Evolutionary conservation across 208 protist species (phyloP), one percentile per base, ranked within the genome.

Genomic region (Trypanosoma rangeli): DNA sequence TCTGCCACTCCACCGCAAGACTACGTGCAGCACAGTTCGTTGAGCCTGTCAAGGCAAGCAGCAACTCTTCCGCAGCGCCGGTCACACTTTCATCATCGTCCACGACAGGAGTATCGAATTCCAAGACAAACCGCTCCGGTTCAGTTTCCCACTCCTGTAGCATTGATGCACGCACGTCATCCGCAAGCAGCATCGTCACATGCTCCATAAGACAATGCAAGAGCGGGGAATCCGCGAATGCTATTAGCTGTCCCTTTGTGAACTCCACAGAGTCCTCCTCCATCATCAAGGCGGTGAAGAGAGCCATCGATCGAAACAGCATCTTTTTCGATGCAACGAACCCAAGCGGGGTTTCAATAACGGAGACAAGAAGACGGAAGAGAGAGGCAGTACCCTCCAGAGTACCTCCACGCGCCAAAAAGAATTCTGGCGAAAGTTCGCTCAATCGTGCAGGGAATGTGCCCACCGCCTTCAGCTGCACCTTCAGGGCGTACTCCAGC

Each of bases 401-500:
- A 24, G 16, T 31, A 26, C 20, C 31, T 18, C 22, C 31, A 22
- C n/a, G 29, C 18, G 16, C 20, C 24, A 89, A 16, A 62, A 93
- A 90, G 50, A 92, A 92, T 22, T 22, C 4, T 4, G 39, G 26
- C 8, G 70, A 53, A 26, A 95, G 79, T 26, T 78, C 65, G 5
- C 65, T 54, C 35, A 95, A 72, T 7, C 78, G 22, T 10, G 46
- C 53, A 0, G 82, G 77, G 58, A 93, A 95, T 66, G 70, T 83
- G 4, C 37, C 60, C 24, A 87, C 73, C 26, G 80, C 78, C 24
- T 73, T 78, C 58, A 84, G 69, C 24, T 82, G 72, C 0, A 85
- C 79, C 60, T 95, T 94, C 33, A 91, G 55, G 8, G 83, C 81
- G 74, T 88, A 94, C 73, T 94, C 85, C 29, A 91, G 46, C 59